phyloP scores from a whole-genome alignment of 2,329 filamentous ascomycete genomes.

The Tothia fuscella region DNA sequence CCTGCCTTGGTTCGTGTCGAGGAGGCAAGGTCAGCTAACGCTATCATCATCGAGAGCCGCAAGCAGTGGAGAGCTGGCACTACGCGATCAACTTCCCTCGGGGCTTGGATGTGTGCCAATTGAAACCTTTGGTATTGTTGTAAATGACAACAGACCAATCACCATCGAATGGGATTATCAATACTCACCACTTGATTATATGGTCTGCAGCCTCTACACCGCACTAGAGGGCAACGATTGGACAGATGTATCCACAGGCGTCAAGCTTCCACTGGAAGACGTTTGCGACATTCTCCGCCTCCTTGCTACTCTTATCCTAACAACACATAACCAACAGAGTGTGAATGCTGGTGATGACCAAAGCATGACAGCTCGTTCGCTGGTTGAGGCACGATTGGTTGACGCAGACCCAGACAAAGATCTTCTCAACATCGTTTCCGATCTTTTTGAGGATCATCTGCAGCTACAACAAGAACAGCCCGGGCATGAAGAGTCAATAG shows the following conservation, averaged over 20 bases:
- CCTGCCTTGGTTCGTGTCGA: conserved; percentile 50
- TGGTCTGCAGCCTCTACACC: conserved; percentile 64
- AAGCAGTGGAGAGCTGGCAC: background rate
- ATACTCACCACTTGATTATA: conserved; percentile 68
- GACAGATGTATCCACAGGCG: conserved; percentile 34
- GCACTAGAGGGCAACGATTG: conserved; percentile 45
- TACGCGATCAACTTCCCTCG: conserved; percentile 19
- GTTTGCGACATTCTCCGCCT: conserved; percentile 63
- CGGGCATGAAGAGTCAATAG: conserved; percentile 49
- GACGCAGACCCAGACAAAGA: conserved; percentile 38
- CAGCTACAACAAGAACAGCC: conserved; percentile 38
- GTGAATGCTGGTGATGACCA: background rate
- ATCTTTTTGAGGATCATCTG: conserved; percentile 65
- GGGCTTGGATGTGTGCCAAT: conserved; percentile 51
- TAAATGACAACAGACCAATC: conserved; percentile 65
- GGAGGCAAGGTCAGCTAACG: conserved; percentile 38
- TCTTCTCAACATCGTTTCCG: conserved; percentile 68
- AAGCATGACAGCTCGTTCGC: background rate
- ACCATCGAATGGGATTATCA: conserved; percentile 62
- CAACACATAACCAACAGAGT: background rate
- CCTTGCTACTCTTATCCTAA: conserved; percentile 54
- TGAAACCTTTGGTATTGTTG: conserved; percentile 57
- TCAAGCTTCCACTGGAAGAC: conserved; percentile 44
- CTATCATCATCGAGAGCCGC: conserved; percentile 17
- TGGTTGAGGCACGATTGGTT: conserved; percentile 16